These are phyloP conservation scores for Fraxinus latifolia DNA, from an alignment of 305 asterid genomes.

Conservation along the genomic window DNA sequence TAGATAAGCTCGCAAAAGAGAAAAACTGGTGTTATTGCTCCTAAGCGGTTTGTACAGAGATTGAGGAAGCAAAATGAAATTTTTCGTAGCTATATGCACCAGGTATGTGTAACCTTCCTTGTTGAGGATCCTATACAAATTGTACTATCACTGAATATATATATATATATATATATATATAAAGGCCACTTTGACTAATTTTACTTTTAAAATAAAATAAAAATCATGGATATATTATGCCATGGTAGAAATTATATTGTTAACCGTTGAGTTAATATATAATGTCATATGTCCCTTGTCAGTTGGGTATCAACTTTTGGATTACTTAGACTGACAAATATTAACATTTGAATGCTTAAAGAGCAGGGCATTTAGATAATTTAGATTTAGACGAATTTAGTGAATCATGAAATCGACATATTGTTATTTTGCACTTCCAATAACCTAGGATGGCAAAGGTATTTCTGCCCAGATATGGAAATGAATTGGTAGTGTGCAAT, in stretches of 20 bases:
- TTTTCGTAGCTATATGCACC: conserved; percentile 92
- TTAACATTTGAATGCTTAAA: not conserved
- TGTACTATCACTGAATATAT: not conserved
- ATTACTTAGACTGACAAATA: not conserved
- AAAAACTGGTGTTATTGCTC: conserved; percentile 87
- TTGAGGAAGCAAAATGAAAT: conserved; percentile 82
- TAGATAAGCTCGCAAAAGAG: conserved; percentile 87
- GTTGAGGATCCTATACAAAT: not conserved
- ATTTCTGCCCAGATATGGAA: not conserved
- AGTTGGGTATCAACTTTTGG: not conserved
- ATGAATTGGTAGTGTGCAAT: not conserved
- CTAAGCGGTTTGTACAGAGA: conserved; percentile 88
- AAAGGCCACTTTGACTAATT: not conserved
- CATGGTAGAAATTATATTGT: not conserved
- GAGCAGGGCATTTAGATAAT: not conserved
- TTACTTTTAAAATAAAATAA: not conserved
- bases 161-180: too few species aligned
- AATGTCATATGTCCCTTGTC: not conserved
- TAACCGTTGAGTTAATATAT: not conserved
- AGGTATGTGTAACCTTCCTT: conserved; percentile 42
- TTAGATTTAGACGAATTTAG: not conserved
- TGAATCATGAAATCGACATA: not conserved
- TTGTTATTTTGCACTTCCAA: not conserved
- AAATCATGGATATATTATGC: not conserved
- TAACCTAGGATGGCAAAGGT: not conserved